A percentile compares a stretch with the other conserved stretches of the same genome.
phyloP scores from a whole-genome alignment of 768 basidiomycete species.

The Phylloporus sp. region DNA sequence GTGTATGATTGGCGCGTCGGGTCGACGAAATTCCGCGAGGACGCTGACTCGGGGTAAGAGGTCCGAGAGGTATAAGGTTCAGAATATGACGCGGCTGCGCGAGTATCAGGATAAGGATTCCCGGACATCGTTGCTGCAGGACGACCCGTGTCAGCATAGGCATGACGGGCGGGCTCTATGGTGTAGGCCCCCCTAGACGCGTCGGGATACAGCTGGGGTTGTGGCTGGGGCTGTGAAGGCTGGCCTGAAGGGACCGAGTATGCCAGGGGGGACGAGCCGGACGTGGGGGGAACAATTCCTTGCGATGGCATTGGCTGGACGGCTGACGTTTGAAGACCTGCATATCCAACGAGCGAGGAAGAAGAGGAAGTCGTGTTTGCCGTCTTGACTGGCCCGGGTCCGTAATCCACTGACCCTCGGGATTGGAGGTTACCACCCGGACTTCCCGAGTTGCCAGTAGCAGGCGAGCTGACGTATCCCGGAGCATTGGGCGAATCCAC shows the following conservation, averaged over 20 bases:
- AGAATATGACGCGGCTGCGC: slow-evolving; percentile 18
- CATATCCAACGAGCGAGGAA: slow-evolving; percentile 27
- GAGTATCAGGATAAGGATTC: slow-evolving; percentile 30
- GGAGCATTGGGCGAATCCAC: slow-evolving; percentile 46
- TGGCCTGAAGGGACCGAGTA: slow-evolving; percentile 21
- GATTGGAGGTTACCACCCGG: slow-evolving; percentile 32
- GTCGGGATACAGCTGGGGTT: slow-evolving; percentile 27
- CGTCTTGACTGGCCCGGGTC: slow-evolving; percentile 17
- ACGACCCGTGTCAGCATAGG: slow-evolving; percentile 21
- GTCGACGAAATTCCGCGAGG: slow-evolving; percentile 24
- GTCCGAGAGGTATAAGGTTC: slow-evolving; percentile 23
- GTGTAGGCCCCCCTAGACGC: slow-evolving; percentile 18
- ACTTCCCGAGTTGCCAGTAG: slow-evolving; percentile 55
- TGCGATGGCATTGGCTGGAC: slow-evolving; percentile 20
- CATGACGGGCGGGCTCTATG: slow-evolving; percentile 19
- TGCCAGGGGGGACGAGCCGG: slow-evolving; percentile 22
- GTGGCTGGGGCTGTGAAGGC: slow-evolving; percentile 19
- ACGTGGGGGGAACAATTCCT: slow-evolving; percentile 14
- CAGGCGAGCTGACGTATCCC: slow-evolving; percentile 47
- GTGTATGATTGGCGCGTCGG: slow-evolving; percentile 21
- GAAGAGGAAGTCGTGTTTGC: slow-evolving; percentile 17
- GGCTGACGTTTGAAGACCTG: slow-evolving; percentile 18
- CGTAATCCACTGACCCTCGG: slow-evolving; percentile 26
- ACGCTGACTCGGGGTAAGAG: slow-evolving; percentile 22
- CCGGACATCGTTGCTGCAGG: slow-evolving; percentile 13